A percentile compares a stretch with the other conserved stretches of the same genome.
These are phyloP conservation scores for Avicennia marina DNA, from an alignment of 257 asterid genomes.

Conservation along the genomic window DNA sequence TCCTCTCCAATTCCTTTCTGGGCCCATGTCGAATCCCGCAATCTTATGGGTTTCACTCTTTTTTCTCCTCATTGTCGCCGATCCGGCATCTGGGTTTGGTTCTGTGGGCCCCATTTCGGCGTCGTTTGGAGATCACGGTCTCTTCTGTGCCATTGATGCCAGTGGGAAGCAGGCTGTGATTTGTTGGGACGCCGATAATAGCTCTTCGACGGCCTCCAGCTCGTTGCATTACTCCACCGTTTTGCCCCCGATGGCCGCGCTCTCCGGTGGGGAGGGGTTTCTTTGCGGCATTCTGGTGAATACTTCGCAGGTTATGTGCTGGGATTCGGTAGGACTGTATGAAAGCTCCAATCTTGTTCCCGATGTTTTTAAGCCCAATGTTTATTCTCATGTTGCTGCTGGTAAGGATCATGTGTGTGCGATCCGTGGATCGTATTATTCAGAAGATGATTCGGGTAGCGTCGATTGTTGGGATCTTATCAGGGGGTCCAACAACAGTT, in stretches of 20 bases:
- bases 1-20: not conserved
- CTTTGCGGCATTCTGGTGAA: conserved; percentile 76
- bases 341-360: conserved; percentile 67
- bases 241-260: conserved; percentile 68
- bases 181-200: conserved; percentile 69
- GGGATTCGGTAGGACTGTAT: conserved; percentile 44
- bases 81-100: conserved; percentile 63
- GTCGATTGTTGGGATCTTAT: conserved; percentile 90
- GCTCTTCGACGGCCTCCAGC: conserved; percentile 26
- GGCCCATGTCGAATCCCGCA: not conserved
- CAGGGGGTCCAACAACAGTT: conserved; percentile 23
- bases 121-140: conserved; percentile 56
- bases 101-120: conserved; percentile 85
- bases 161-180: conserved; percentile 84
- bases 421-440: conserved; percentile 63
- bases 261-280: conserved; percentile 80
- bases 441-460: conserved; percentile 47
- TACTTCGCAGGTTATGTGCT: conserved; percentile 72
- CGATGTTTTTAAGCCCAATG: conserved; percentile 28
- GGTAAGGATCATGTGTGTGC: conserved; percentile 87
- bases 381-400: conserved; percentile 68
- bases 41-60: conserved; percentile 3
- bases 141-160: conserved; percentile 93
- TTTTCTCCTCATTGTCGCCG: conserved; percentile 21
- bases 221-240: conserved; percentile 33